Percentiles rank a stretch among this genome's conserved stretches.
These are phyloP conservation scores for Saccharomycopsis phalli DNA, from an alignment of 1,139 yeast species.

Conservation along the genomic window DNA sequence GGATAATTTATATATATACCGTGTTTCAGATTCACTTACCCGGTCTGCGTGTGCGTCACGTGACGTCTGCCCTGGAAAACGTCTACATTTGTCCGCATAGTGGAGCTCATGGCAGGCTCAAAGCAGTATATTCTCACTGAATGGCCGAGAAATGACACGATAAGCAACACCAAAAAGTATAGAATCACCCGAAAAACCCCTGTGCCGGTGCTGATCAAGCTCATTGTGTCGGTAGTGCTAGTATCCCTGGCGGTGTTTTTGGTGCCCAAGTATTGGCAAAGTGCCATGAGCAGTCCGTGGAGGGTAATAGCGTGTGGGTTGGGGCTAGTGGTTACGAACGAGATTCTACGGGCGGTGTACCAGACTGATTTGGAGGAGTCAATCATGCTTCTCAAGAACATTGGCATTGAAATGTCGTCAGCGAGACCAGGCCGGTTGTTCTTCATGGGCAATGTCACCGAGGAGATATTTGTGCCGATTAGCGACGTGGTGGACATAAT, in stretches of 20 bases:
- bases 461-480: slow-evolving; percentile 35
- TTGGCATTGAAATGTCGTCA: slow-evolving; percentile 27
- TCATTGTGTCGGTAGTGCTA: no score
- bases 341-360: slow-evolving; percentile 11
- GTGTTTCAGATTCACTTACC: no score
- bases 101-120: slow-evolving; percentile 10
- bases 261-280: neutral
- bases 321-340: slow-evolving; percentile 3
- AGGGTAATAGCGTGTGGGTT: neutral
- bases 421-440: slow-evolving; percentile 18
- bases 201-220: slow-evolving; percentile 7
- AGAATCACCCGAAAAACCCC: slow-evolving; percentile 16
- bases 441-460: neutral
- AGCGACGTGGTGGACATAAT: slow-evolving; percentile 44
- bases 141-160: slow-evolving; percentile 14
- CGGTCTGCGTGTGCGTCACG: no score
- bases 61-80: no score
- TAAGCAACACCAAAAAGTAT: slow-evolving; percentile 16
- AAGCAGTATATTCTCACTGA: slow-evolving; percentile 13
- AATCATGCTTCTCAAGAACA: slow-evolving; percentile 25
- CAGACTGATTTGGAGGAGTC: slow-evolving; percentile 20
- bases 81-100: no score
- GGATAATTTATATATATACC: no score
- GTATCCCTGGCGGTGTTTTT: neutral
- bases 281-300: neutral